Percentiles rank a stretch among this genome's conserved stretches.
phyloP scores from a whole-genome alignment of 2,329 filamentous ascomycete genomes.

The Diaporthe velutina region DNA sequence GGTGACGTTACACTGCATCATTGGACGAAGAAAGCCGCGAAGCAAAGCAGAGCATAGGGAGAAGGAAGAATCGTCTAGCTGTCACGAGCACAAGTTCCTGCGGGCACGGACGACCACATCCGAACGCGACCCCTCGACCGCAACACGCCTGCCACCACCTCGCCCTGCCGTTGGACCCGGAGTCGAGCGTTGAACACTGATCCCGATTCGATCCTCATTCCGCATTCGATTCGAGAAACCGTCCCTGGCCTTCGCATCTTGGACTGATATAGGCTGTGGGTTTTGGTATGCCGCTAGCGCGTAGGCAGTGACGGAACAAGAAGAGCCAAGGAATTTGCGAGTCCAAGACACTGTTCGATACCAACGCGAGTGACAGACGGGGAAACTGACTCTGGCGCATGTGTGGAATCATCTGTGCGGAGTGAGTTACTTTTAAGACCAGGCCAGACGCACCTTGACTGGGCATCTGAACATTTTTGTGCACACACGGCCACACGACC shows the following conservation, averaged over 20 bases:
- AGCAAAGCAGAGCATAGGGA: conserved; percentile 4
- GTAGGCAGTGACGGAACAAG: conserved; percentile 28
- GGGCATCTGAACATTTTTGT: conserved; percentile 35
- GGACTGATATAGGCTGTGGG: conserved; percentile 17
- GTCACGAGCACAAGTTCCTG: conserved; percentile 28
- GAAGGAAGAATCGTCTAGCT: conserved; percentile 6
- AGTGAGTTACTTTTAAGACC: conserved; percentile 21
- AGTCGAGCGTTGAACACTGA: background rate
- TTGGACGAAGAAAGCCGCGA: conserved; percentile 19
- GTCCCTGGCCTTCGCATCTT: conserved; percentile 18
- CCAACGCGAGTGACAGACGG: conserved; percentile 25
- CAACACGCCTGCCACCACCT: conserved; percentile 15
- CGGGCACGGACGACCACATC: conserved; percentile 22
- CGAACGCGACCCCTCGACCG: conserved; percentile 27
- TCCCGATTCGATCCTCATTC: conserved; percentile 1
- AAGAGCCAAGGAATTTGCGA: conserved; percentile 32
- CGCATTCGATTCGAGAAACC: conserved; percentile 23
- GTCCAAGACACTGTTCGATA: conserved; percentile 34
- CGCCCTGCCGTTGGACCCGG: conserved; percentile 10
- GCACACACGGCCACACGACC: conserved; percentile 24
- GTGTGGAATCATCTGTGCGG: conserved; percentile 31
- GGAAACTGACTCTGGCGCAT: conserved; percentile 20
- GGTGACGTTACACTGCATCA: conserved; percentile 29
- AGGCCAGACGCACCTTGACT: conserved; percentile 25
- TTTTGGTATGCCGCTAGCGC: conserved; percentile 33